phyloP scores from a whole-genome alignment of 2,329 filamentous ascomycete genomes.

The Chaetomiaceae sp. region DNA sequence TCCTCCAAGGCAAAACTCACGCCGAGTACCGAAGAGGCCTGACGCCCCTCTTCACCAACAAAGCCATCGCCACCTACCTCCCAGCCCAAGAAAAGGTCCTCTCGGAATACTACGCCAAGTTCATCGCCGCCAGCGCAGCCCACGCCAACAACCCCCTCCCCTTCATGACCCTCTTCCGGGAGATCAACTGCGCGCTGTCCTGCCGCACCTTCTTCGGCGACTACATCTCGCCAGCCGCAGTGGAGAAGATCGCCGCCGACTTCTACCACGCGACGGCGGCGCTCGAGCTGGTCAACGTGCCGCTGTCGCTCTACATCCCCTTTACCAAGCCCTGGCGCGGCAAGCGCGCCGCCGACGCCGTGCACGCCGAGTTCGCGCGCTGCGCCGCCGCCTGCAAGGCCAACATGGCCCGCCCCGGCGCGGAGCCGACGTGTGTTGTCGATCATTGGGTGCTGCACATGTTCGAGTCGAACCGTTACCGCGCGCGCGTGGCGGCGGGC shows the following conservation, averaged over 20 bases:
- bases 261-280: conserved; percentile 96
- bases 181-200: conserved; percentile 90
- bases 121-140: conserved; percentile 60
- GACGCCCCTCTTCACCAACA: conserved; percentile 88
- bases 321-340: conserved; percentile 97
- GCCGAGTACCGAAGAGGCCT: conserved; percentile 96
- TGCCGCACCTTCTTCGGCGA: conserved; percentile 93
- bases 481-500: conserved; percentile 65
- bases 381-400: conserved; percentile 92
- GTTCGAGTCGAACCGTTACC: conserved; percentile 78
- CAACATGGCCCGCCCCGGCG: conserved; percentile 75
- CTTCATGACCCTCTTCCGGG: conserved; percentile 89
- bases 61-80: conserved; percentile 81
- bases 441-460: conserved; percentile 90
- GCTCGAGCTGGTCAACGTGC: conserved; percentile 81
- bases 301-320: conserved; percentile 87
- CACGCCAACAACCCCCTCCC: conserved; percentile 64
- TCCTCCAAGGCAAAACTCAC: conserved; percentile 89
- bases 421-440: conserved; percentile 85
- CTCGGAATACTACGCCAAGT: conserved; percentile 75
- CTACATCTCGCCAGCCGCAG: conserved; percentile 84
- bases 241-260: conserved; percentile 92
- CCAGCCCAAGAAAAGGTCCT: conserved; percentile 91
- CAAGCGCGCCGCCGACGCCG: conserved; percentile 91
- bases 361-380: conserved; percentile 80